A percentile compares a stretch with the other conserved stretches of the same genome.
These are phyloP conservation scores for Fusarium scirpi DNA, from an alignment of 2,329 filamentous ascomycete species.

Conservation along the genomic window DNA sequence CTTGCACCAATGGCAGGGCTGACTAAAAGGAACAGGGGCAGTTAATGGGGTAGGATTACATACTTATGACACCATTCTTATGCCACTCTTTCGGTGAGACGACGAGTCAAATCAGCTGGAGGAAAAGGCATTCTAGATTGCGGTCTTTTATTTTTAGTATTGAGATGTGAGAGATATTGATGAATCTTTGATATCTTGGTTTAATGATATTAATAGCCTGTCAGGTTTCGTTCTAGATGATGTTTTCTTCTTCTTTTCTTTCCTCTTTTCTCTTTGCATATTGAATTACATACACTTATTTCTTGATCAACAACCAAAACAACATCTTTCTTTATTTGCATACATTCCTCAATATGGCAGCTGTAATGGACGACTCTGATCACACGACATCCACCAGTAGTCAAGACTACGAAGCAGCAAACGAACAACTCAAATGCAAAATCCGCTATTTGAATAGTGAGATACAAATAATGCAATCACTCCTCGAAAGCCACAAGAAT, in stretches of 20 bases:
- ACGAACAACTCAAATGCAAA: neutral
- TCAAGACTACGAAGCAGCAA: neutral
- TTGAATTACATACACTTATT: no score
- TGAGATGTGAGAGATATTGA: neutral
- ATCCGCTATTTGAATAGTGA: neutral
- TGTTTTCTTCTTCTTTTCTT: neutral
- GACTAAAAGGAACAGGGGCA: neutral
- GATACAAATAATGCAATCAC: neutral
- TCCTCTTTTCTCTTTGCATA: neutral
- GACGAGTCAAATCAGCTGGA: no score
- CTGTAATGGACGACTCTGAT: neutral
- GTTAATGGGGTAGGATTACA: neutral
- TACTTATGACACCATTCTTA: conserved; percentile 22
- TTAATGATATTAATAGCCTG: neutral
- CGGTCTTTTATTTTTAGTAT: neutral
- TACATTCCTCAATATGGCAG: neutral
- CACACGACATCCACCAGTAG: neutral
- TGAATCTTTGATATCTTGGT: neutral
- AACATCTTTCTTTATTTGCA: neutral
- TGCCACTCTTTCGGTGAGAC: conserved; percentile 18
- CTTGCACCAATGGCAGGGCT: neutral
- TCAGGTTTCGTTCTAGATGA: neutral
- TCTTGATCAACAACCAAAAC: neutral
- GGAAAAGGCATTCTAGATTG: neutral
- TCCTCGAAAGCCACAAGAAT: conserved; percentile 4